These are phyloP conservation scores for Penicillium sp. DNA, from an alignment of 2,329 filamentous ascomycete species.

Conservation along the genomic window DNA sequence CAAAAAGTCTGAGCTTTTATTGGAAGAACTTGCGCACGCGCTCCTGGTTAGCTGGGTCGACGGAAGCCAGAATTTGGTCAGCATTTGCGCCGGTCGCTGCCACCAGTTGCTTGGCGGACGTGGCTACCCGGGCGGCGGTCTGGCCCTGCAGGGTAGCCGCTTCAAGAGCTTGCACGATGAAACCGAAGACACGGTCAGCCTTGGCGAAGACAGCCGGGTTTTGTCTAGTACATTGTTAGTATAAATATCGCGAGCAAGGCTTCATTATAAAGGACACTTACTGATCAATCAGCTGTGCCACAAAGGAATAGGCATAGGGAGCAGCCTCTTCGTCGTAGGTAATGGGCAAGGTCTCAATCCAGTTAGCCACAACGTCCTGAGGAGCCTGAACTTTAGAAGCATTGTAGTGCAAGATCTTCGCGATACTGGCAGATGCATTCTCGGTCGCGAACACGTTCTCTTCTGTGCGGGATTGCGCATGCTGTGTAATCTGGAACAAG, in stretches of 20 bases:
- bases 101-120: constrained; percentile 74
- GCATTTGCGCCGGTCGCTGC: constrained; percentile 72
- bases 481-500: constrained; percentile 79
- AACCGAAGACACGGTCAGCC: constrained; percentile 77
- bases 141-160: constrained; percentile 85
- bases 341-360: constrained; percentile 88
- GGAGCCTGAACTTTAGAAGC: constrained; percentile 70
- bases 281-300: constrained; percentile 90
- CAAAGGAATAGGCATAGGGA: constrained; percentile 90
- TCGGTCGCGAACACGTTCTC: constrained; percentile 97
- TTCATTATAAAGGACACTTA: constrained; percentile 54
- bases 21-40: constrained; percentile 76
- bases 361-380: constrained; percentile 74
- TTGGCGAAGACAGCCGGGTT: constrained; percentile 77
- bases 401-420: constrained; percentile 95
- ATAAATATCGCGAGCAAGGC: neutral
- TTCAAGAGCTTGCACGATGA: constrained; percentile 84
- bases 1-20: constrained; percentile 41
- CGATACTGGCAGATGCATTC: constrained; percentile 93
- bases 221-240: constrained; percentile 58
- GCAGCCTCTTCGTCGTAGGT: constrained; percentile 96
- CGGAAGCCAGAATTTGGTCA: constrained; percentile 69
- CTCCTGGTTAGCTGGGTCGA: constrained; percentile 77
- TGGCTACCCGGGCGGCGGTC: constrained; percentile 73
- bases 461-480: constrained; percentile 78